phyloP scores from a whole-genome alignment of 2,329 filamentous ascomycete genomes.

The Colletotrichum ledebouriae region DNA sequence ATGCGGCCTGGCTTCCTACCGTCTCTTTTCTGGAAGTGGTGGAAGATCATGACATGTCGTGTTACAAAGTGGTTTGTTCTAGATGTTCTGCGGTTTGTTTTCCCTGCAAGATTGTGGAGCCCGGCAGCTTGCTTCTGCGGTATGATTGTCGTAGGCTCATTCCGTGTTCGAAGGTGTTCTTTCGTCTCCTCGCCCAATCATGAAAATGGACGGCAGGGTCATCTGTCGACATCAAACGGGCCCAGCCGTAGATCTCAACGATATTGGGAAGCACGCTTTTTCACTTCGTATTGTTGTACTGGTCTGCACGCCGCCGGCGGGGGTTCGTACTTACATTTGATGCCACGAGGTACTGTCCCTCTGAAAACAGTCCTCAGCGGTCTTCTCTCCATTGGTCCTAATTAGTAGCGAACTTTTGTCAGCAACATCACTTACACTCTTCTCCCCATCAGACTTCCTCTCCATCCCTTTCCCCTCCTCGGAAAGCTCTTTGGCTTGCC shows the following conservation, averaged over 20 bases:
- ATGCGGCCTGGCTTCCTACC: conserved; percentile 4
- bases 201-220: background rate
- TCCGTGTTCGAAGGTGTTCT: background rate
- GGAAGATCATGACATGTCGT: background rate
- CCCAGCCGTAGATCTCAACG: background rate
- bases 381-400: too few relatives aligned
- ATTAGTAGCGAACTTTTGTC: too few relatives aligned
- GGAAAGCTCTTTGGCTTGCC: background rate
- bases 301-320: background rate
- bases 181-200: background rate
- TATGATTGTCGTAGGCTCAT: conserved; percentile 2
- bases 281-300: background rate
- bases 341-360: conserved; percentile 12
- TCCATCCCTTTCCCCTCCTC: background rate
- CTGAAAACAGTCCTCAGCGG: background rate
- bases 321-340: background rate
- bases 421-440: too few relatives aligned
- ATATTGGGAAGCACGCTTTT: background rate
- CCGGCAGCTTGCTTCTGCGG: background rate
- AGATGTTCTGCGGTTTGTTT: conserved; percentile 6
- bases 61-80: conserved; percentile 1
- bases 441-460: background rate
- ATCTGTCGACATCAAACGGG: background rate
- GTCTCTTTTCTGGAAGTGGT: background rate
- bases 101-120: background rate